These are phyloP conservation scores for Cyberlindnera sargentensis DNA, from an alignment of 805 yeast genomes.

Conservation along the genomic window DNA sequence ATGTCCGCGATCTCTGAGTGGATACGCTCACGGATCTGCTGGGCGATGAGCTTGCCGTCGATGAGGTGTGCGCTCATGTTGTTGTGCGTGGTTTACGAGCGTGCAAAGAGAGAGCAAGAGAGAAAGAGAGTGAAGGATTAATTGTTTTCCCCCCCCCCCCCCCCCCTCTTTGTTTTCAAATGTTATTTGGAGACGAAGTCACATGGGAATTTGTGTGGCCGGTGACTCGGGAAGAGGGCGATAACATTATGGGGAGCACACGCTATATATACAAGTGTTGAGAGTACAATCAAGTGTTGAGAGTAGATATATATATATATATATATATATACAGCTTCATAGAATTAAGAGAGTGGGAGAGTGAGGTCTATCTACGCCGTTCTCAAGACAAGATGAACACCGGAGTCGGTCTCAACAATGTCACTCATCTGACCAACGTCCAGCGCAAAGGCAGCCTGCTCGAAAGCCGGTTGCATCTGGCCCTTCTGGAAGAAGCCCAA, in stretches of 20 bases:
- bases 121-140: background rate
- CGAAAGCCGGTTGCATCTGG: slow-evolving; percentile 94
- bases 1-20: slow-evolving; percentile 41
- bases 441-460: slow-evolving; percentile 75
- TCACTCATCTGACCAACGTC: slow-evolving; percentile 79
- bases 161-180: background rate
- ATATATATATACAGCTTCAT: background rate
- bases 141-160: background rate
- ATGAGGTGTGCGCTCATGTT: slow-evolving; percentile 29
- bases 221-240: background rate
- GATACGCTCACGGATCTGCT: slow-evolving; percentile 43
- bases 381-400: slow-evolving; percentile 83
- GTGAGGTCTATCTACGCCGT: slow-evolving; percentile 38
- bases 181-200: background rate
- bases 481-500: slow-evolving; percentile 84
- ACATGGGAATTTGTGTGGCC: background rate
- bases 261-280: background rate
- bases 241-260: background rate
- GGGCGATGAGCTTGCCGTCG: slow-evolving; percentile 57
- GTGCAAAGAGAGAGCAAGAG: background rate
- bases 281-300: background rate
- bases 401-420: slow-evolving; percentile 83
- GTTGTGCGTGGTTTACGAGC: background rate
- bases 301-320: background rate
- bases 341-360: background rate